A percentile compares a stretch with the other conserved stretches of the same genome.
These are phyloP conservation scores for Paramecium tetraurelia DNA, from an alignment of 73 alveolate species.

Conservation along the genomic window DNA sequence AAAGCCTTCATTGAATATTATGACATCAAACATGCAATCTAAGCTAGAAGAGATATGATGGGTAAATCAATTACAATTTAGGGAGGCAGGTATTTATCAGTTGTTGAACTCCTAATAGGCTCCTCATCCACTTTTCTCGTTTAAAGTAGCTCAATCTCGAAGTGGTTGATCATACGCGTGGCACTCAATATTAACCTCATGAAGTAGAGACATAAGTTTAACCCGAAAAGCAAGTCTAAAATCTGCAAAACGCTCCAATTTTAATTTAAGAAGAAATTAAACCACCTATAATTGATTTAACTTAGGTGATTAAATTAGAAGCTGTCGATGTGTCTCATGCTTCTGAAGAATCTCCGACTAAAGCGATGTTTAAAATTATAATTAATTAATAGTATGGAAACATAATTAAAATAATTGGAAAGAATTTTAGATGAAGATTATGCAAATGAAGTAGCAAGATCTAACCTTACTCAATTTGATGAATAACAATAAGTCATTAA, in stretches of 20 bases:
- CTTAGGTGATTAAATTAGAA: neutral
- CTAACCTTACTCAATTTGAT: neutral
- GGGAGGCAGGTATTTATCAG: neutral
- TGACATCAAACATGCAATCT: conserved; percentile 3
- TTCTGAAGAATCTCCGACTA: neutral
- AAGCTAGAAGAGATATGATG: conserved; percentile 21
- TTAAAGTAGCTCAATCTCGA: neutral
- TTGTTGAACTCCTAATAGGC: neutral
- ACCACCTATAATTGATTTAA: neutral
- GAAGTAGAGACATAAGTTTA: neutral
- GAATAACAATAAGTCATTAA: neutral
- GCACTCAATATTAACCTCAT: neutral
- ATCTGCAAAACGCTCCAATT: neutral
- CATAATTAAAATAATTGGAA: conserved; percentile 1
- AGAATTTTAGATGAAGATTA: conserved; percentile 27
- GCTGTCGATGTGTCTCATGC: neutral
- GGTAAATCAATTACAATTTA: neutral
- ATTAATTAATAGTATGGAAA: conserved; percentile 1
- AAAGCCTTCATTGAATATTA: conserved; percentile 37
- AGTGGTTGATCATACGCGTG: conserved; percentile 44
- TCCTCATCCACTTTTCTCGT: conserved; percentile 23
- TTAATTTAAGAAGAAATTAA: neutral
- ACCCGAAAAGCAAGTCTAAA: neutral
- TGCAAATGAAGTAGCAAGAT: conserved; percentile 19
- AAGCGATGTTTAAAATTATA: conserved; percentile 24